These are phyloP conservation scores for Boletellus ananas DNA, from an alignment of 768 basidiomycete genomes.

Conservation along the genomic window DNA sequence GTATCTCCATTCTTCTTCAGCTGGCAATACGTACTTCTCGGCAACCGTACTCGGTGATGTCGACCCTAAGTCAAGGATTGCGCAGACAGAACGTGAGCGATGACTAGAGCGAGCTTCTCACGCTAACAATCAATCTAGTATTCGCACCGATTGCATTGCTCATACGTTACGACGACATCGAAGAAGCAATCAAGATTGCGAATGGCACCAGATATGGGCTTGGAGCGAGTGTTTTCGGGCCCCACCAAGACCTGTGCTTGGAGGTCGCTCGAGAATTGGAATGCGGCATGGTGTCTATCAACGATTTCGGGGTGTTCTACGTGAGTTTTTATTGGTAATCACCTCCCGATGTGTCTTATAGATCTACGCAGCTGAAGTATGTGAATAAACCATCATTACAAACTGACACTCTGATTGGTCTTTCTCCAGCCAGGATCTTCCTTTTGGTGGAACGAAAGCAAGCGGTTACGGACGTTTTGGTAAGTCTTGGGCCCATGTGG, in stretches of 20 bases:
- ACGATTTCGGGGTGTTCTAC: constrained; percentile 90
- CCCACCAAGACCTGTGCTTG: constrained; percentile 71
- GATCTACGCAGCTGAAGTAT: constrained; percentile 56
- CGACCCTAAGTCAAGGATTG: constrained; percentile 65
- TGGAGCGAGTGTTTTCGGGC: constrained; percentile 93
- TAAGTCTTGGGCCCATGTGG: constrained; percentile 29
- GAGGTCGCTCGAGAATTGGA: constrained; percentile 78
- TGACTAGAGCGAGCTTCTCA: background rate
- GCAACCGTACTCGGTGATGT: constrained; percentile 88
- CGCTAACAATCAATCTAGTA: constrained; percentile 45
- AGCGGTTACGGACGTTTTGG: constrained; percentile 95
- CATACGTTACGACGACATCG: constrained; percentile 77
- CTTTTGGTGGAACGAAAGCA: constrained; percentile 90
- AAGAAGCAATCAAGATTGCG: constrained; percentile 84
- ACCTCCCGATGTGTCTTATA: constrained; percentile 13
- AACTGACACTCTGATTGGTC: background rate
- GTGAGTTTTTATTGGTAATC: constrained; percentile 39
- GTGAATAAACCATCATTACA: constrained; percentile 23
- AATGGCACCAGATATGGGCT: constrained; percentile 88
- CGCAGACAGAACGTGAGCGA: constrained; percentile 65
- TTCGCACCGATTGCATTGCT: constrained; percentile 92
- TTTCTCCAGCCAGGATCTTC: constrained; percentile 72
- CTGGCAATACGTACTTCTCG: constrained; percentile 76
- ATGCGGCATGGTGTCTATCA: constrained; percentile 96
- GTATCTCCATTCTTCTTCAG: constrained; percentile 62